Evolutionary conservation across 148 eudicot species (phyloP).

Genomic region (Dysphania ambrosioides): DNA sequence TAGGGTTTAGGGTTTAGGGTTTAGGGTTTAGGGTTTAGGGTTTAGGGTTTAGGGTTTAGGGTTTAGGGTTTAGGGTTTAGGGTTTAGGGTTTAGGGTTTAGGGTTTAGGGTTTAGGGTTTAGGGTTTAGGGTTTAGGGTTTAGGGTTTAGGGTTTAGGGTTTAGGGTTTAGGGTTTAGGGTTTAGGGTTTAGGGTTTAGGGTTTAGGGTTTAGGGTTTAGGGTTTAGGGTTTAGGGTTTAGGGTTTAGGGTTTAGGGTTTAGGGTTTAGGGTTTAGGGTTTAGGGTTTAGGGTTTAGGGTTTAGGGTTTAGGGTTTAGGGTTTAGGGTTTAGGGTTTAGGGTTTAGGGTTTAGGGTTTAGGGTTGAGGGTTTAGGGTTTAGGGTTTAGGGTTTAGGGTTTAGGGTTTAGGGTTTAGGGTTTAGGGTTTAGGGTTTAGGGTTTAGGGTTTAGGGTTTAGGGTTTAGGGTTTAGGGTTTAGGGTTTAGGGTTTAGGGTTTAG

Average conservation of each 20-base stretch:
- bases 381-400: constrained; percentile 5
- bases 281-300: constrained; percentile 5
- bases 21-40: constrained; percentile 19
- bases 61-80: constrained; percentile 26
- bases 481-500: constrained; percentile 5
- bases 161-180: constrained; percentile 35
- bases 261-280: constrained; percentile 16
- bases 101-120: constrained; percentile 21
- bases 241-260: constrained; percentile 27
- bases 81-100: constrained; percentile 23
- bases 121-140: constrained; percentile 33
- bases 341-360: constrained; percentile 5
- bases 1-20: constrained; percentile 11
- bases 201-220: constrained; percentile 32
- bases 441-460: constrained; percentile 5
- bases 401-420: constrained; percentile 5
- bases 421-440: constrained; percentile 5
- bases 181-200: constrained; percentile 31
- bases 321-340: constrained; percentile 5
- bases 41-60: constrained; percentile 21
- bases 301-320: constrained; percentile 5
- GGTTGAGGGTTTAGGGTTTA: constrained; percentile 3
- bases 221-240: constrained; percentile 31
- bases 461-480: constrained; percentile 5
- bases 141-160: constrained; percentile 33